phyloP scores from a whole-genome alignment of 257 asterid genomes.

The Ophiorrhiza pumila region DNA sequence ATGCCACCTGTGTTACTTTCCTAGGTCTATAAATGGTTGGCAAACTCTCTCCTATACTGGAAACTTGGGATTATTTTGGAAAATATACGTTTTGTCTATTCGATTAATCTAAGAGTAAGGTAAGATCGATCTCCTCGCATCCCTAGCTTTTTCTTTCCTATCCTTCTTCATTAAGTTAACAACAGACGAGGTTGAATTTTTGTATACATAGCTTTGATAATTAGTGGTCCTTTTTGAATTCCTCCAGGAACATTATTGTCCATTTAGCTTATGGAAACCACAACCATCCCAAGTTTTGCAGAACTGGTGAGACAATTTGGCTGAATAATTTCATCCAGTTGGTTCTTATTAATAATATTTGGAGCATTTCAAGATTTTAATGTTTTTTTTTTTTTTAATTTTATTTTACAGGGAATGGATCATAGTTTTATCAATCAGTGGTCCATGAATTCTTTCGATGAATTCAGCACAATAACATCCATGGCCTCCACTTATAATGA shows the following conservation, averaged over 20 bases:
- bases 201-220: neutral
- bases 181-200: too few relatives aligned
- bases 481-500: slow-evolving; percentile 35
- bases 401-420: slow-evolving; percentile 69
- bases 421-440: slow-evolving; percentile 50
- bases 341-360: too few relatives aligned
- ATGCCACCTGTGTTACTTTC: neutral
- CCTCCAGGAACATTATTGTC: slow-evolving; percentile 15
- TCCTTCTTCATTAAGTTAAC: neutral
- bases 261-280: slow-evolving; percentile 41
- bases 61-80: slow-evolving; percentile 19
- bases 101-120: slow-evolving; percentile 20
- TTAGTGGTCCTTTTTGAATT: neutral
- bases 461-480: slow-evolving; percentile 35
- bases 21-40: slow-evolving; percentile 33
- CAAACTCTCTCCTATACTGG: slow-evolving; percentile 18
- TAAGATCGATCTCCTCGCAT: neutral
- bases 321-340: neutral
- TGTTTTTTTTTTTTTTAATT: neutral
- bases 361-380: neutral
- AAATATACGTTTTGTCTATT: slow-evolving; percentile 26
- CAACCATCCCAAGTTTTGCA: slow-evolving; percentile 43
- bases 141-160: slow-evolving; percentile 20
- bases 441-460: slow-evolving; percentile 46
- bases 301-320: slow-evolving; percentile 45